phyloP scores from a whole-genome alignment of 2,329 filamentous ascomycete genomes.

The Fusarium nelsonii region DNA sequence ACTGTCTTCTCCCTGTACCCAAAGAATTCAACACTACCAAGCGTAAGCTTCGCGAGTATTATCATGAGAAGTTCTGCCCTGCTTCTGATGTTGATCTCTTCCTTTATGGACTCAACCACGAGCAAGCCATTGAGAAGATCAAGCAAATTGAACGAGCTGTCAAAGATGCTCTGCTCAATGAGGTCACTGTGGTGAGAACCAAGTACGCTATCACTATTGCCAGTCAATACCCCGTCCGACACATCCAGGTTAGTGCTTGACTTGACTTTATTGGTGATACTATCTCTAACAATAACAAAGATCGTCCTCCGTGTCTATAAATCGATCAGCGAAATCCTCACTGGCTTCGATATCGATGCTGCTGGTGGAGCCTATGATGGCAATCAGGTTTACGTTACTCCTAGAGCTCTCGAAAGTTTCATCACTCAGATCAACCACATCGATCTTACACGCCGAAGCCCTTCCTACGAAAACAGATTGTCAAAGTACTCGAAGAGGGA shows the following conservation, averaged over 20 bases:
- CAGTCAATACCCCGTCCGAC: conserved; percentile 84
- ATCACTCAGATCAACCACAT: conserved; percentile 86
- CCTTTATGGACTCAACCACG: conserved; percentile 81
- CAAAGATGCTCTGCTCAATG: conserved; percentile 81
- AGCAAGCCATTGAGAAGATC: conserved; percentile 85
- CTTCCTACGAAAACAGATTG: conserved; percentile 88
- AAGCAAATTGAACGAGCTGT: conserved; percentile 82
- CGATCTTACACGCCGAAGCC: conserved; percentile 82
- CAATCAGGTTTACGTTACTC: conserved; percentile 81
- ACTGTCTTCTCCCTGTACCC: conserved; percentile 79
- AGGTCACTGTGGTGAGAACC: conserved; percentile 85
- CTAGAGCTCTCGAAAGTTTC: conserved; percentile 81
- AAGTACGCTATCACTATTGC: conserved; percentile 90
- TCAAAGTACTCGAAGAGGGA: conserved; percentile 87
- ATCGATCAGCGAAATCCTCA: conserved; percentile 84
- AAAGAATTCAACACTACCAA: conserved; percentile 71
- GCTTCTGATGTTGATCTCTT: conserved; percentile 91
- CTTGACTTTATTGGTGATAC: background rate
- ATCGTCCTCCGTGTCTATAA: conserved; percentile 90
- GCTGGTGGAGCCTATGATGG: conserved; percentile 86
- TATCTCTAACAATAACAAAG: conserved; percentile 52
- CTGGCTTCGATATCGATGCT: conserved; percentile 90
- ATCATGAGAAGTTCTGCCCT: conserved; percentile 83
- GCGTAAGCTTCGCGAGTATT: conserved; percentile 76
- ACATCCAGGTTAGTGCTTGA: conserved; percentile 68